Evolutionary conservation across 1,284 basidiomycete genomes (phyloP).

Genomic region (Rugosomyces carneus): DNA sequence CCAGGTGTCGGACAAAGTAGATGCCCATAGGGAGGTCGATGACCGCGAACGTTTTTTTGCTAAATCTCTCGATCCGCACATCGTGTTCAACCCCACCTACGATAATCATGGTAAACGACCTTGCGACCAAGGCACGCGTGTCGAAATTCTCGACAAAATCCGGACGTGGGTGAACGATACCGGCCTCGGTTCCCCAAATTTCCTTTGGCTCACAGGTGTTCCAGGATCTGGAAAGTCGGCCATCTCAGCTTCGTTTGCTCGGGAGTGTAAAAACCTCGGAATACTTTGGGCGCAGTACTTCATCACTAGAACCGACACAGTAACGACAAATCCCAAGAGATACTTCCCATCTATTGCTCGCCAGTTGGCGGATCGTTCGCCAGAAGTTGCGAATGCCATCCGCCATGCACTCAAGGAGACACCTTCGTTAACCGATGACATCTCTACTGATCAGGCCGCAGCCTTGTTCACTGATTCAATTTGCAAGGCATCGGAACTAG

Average conservation of each 20-base stretch:
- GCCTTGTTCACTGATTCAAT: slow-evolving; percentile 12
- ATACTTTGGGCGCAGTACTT: slow-evolving; percentile 17
- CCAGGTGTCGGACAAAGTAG: slow-evolving; percentile 1
- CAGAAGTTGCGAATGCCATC: slow-evolving; percentile 1
- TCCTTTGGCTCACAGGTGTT: slow-evolving; percentile 16
- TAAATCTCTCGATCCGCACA: too few species aligned
- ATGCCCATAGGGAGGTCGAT: too few species aligned
- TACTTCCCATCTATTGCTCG: slow-evolving; percentile 16
- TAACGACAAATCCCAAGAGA: slow-evolving; percentile 10
- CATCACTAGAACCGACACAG: slow-evolving; percentile 14
- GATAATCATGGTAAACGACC: slow-evolving; percentile 11
- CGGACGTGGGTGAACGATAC: slow-evolving; percentile 11
- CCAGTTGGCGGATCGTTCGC: slow-evolving; percentile 9
- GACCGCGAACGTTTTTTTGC: too few species aligned
- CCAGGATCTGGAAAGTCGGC: too few species aligned
- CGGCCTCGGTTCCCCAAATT: slow-evolving; percentile 3
- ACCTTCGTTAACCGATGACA: slow-evolving; percentile 10
- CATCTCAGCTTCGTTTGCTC: slow-evolving; percentile 13
- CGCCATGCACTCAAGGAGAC: slow-evolving; percentile 1
- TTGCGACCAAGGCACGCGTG: slow-evolving; percentile 13
- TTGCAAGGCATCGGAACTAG: slow-evolving; percentile 2
- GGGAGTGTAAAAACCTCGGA: slow-evolving; percentile 9
- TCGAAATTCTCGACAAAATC: slow-evolving; percentile 11
- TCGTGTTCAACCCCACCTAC: slow-evolving; percentile 7
- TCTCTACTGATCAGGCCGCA: slow-evolving; percentile 8